Conservation (phyloP, 257 asterid genomes). For the Galeopsis tetrahit region DNA sequence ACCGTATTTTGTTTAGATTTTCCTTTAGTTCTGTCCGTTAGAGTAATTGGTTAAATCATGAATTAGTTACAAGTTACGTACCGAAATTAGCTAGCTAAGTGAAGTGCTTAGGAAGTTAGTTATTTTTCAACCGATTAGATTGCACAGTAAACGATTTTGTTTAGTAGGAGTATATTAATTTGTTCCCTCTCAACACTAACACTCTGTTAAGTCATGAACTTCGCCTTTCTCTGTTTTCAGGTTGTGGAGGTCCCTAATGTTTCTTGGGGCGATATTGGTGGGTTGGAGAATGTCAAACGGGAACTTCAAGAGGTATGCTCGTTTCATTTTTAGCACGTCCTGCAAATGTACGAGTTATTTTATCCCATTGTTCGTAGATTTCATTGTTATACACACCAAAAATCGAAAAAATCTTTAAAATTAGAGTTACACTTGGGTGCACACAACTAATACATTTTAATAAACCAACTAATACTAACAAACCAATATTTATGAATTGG, state of each 20-base stretch:
- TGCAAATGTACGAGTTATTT: background rate
- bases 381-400: background rate
- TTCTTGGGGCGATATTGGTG: conserved; percentile 64
- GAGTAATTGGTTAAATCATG: too few species aligned
- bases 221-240: conserved; percentile 31
- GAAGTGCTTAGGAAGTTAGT: too few species aligned
- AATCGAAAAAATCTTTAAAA: background rate
- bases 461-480: too few species aligned
- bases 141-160: too few species aligned
- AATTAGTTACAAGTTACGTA: too few species aligned
- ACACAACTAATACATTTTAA: too few species aligned
- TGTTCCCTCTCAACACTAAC: too few species aligned
- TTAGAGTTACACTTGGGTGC: background rate
- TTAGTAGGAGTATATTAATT: too few species aligned
- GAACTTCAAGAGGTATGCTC: conserved; percentile 59
- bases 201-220: conserved; percentile 5
- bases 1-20: background rate
- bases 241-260: conserved; percentile 65
- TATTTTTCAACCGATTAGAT: too few species aligned
- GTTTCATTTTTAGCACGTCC: background rate
- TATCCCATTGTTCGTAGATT: background rate
- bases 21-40: background rate
- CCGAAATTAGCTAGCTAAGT: too few species aligned
- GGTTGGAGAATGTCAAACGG: conserved; percentile 52
- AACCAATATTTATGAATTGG: background rate